These are phyloP conservation scores for Saturnispora saitoi DNA, from an alignment of 805 yeast genomes.

Conservation along the genomic window DNA sequence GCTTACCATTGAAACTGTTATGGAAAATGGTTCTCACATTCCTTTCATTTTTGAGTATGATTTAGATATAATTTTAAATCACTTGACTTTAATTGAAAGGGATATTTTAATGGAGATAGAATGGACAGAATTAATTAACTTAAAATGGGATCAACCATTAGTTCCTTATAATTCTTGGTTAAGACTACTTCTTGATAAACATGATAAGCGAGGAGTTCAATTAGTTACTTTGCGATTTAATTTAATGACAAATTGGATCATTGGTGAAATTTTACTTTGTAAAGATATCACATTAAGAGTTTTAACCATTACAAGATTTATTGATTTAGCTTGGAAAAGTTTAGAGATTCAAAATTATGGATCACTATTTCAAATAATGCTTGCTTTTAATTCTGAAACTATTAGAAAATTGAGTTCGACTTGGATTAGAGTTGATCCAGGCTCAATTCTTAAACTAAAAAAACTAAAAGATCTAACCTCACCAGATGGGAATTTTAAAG, in stretches of 20 bases:
- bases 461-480: constrained; percentile 64
- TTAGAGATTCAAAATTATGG: constrained; percentile 69
- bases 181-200: constrained; percentile 51
- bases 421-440: constrained; percentile 66
- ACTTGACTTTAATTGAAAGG: constrained; percentile 77
- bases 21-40: constrained; percentile 51
- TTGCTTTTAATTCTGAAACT: constrained; percentile 66
- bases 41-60: constrained; percentile 74
- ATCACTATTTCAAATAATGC: constrained; percentile 76
- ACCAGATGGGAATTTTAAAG: constrained; percentile 64
- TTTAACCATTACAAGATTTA: constrained; percentile 70
- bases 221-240: constrained; percentile 81
- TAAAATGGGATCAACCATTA: constrained; percentile 61
- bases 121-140: constrained; percentile 81
- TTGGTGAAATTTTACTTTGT: constrained; percentile 77
- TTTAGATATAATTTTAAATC: constrained; percentile 62
- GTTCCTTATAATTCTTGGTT: constrained; percentile 79
- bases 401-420: constrained; percentile 55
- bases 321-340: constrained; percentile 77
- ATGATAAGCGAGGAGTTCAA: constrained; percentile 54
- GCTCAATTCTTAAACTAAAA: constrained; percentile 60
- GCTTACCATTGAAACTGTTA: constrained; percentile 31
- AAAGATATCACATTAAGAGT: constrained; percentile 49
- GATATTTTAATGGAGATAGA: constrained; percentile 81
- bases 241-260: constrained; percentile 83